Conservation (phyloP, 768 basidiomycete genomes). For the Rhodosporidiobolus sp. region DNA sequence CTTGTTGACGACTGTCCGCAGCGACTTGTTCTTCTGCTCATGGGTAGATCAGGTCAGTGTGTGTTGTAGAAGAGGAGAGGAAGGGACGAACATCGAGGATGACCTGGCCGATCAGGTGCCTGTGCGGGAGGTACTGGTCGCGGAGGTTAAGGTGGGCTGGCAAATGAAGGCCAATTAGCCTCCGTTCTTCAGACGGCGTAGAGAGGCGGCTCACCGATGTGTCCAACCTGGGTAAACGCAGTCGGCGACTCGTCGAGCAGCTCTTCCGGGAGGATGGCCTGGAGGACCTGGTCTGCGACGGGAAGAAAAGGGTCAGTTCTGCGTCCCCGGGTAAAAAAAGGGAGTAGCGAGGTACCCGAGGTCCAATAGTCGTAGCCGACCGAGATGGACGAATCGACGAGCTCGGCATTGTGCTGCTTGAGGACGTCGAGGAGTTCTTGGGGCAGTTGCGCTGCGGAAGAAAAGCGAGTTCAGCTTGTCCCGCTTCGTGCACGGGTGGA, state of each 20-base stretch:
- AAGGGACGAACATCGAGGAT: constrained; percentile 71
- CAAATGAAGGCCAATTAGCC: not conserved
- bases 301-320: no score
- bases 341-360: constrained; percentile 56
- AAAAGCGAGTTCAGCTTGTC: constrained; percentile 39
- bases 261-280: constrained; percentile 73
- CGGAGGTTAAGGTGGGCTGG: constrained; percentile 88
- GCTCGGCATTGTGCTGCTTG: constrained; percentile 56
- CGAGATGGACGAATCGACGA: constrained; percentile 58
- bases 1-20: constrained; percentile 93
- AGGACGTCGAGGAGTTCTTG: constrained; percentile 60
- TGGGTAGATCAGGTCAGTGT: not conserved
- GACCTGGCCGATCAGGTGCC: constrained; percentile 83
- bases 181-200: not conserved
- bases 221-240: constrained; percentile 83
- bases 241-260: constrained; percentile 74
- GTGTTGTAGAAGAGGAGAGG: not conserved
- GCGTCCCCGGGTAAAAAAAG: not conserved
- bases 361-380: constrained; percentile 87
- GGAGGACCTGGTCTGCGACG: constrained; percentile 87
- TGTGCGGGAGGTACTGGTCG: constrained; percentile 86
- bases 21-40: constrained; percentile 73
- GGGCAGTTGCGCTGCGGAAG: constrained; percentile 68
- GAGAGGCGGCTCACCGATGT: constrained; percentile 65
- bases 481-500: not conserved